Evolutionary conservation across 2,329 filamentous ascomycete genomes (phyloP), one percentile per base, ranked within the genome.

Genomic region (Pseudogymnoascus sp.): DNA sequence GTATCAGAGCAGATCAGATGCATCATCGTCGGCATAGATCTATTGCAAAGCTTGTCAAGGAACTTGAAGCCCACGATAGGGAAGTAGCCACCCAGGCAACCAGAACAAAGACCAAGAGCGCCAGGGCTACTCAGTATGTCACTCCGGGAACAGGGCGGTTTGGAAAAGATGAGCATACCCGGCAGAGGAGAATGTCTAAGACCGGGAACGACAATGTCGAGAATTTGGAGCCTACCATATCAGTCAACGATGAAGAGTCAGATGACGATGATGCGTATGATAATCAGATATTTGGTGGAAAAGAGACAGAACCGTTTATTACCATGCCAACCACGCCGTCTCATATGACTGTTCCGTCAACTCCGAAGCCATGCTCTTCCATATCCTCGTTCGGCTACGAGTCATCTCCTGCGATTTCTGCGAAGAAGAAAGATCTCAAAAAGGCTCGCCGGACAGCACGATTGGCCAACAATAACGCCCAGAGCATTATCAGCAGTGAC

Each of bases 21-120:
- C 71, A 73, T 60, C 66, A 72, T 45, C 66, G 62, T 21, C 61
- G 71, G 5, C 71, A 72, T 61, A 72, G 70, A 26, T 68, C 69
- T n/a, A 72, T 73, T 12, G 63, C 72, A 8, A 65, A 33, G 16
- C 60, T 72, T 7, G 60, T 71, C 12, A 63, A 70, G 16, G 64
- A 70, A 31, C 68, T 73, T 3, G 61, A 58, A 2, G 63, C 60
- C 14, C 49, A 69, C 12, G 70, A 72, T 59, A 62, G 29, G 49
- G 5, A 55, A 1, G 16, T 33, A 55, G 49, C 49, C 6, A 21
- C 49, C n/a, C 29, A 16, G 29, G 16, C 49, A 35, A 33, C 29
- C 26, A 55, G 49, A 10, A 55, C 49, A 19, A 55, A 55, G 49
- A 55, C 16, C n/a, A 55, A 19, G 29, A 19, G n/a, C 10, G 45